Percentiles rank a stretch among this genome's conserved stretches.
These are phyloP conservation scores for Suhomyces ambrosiae DNA, from an alignment of 1,139 yeast genomes.

Conservation along the genomic window DNA sequence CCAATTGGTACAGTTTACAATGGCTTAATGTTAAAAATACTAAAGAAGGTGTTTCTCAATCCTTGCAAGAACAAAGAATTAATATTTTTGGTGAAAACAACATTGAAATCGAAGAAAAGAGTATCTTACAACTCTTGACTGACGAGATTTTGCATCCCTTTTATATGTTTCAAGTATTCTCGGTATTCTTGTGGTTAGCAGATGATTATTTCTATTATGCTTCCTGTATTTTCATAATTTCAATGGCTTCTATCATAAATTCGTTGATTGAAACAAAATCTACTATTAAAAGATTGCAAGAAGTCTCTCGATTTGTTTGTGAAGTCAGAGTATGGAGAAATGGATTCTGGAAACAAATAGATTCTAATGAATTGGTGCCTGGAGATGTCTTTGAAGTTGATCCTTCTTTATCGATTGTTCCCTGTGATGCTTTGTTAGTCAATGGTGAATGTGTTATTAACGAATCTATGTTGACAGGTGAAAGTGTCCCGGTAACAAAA, in stretches of 20 bases:
- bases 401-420: constrained; percentile 70
- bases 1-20: constrained; percentile 78
- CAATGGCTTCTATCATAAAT: constrained; percentile 74
- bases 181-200: constrained; percentile 86
- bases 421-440: constrained; percentile 85
- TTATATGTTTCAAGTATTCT: constrained; percentile 89
- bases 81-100: constrained; percentile 77
- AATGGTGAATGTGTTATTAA: constrained; percentile 94
- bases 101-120: constrained; percentile 75
- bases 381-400: constrained; percentile 95
- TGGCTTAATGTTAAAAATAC: constrained; percentile 68
- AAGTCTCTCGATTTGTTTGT: constrained; percentile 71
- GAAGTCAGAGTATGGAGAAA: constrained; percentile 90
- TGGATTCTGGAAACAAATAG: constrained; percentile 87
- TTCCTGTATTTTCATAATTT: constrained; percentile 83
- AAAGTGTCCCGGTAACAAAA: constrained; percentile 94
- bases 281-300: constrained; percentile 71
- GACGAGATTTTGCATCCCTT: constrained; percentile 95
- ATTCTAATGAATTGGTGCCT: constrained; percentile 85
- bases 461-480: constrained; percentile 97
- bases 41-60: constrained; percentile 72
- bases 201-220: constrained; percentile 95
- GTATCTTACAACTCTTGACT: constrained; percentile 62
- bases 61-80: constrained; percentile 65
- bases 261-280: constrained; percentile 82